These are phyloP conservation scores for Exsudoporus frostii DNA, from an alignment of 768 basidiomycete genomes.

Conservation along the genomic window DNA sequence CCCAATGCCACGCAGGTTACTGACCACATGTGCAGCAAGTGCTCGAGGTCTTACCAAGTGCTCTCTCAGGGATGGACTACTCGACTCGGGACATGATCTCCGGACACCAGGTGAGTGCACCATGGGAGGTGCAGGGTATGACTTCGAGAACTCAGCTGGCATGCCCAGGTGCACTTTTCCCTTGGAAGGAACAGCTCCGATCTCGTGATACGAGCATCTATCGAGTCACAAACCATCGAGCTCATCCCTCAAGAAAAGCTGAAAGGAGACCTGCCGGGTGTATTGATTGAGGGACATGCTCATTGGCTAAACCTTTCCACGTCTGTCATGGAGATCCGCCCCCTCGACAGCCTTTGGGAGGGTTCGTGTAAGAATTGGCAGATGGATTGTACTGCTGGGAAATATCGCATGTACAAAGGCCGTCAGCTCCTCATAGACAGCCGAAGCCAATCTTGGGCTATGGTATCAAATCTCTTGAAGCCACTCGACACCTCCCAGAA, in stretches of 20 bases:
- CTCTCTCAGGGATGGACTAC: constrained; percentile 1
- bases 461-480: constrained; percentile 15
- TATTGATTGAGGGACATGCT: constrained; percentile 13
- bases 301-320: constrained; percentile 30
- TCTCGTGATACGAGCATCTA: constrained; percentile 13
- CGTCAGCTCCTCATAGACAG: constrained; percentile 19
- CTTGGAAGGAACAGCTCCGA: not conserved
- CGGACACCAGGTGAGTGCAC: not conserved
- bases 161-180: constrained; percentile 23
- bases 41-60: not conserved
- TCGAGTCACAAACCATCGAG: constrained; percentile 1
- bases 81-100: not conserved
- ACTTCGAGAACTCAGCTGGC: not conserved
- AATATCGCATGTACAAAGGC: constrained; percentile 1
- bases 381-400: constrained; percentile 4
- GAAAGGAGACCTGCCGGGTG: constrained; percentile 19
- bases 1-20: not conserved
- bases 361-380: constrained; percentile 21
- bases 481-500: constrained; percentile 9
- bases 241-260: constrained; percentile 20
- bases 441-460: constrained; percentile 22
- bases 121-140: not conserved
- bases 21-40: not conserved
- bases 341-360: constrained; percentile 17
- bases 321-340: constrained; percentile 23